A percentile compares a stretch with the other conserved stretches of the same genome.
phyloP scores from a whole-genome alignment of 1,139 yeast genomes.

The Hemisphaericaspora subhashii region DNA sequence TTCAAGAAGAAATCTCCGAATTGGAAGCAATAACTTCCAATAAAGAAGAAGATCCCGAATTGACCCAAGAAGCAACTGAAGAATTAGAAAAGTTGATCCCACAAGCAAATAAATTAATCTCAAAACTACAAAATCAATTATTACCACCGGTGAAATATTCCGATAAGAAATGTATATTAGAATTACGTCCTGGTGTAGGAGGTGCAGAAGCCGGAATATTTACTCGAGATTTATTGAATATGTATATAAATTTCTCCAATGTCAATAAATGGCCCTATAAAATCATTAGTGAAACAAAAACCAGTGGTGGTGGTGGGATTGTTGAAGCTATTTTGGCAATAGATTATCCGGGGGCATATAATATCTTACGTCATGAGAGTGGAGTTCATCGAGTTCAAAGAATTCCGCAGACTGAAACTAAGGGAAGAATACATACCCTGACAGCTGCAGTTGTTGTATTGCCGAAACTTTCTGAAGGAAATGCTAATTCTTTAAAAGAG shows the following conservation, averaged over 20 bases:
- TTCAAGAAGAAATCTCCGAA: conserved; percentile 42
- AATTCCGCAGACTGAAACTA: conserved; percentile 88
- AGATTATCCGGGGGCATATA: conserved; percentile 76
- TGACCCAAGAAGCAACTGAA: conserved; percentile 19
- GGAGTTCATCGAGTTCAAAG: conserved; percentile 97
- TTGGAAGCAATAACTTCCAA: conserved; percentile 29
- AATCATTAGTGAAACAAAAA: conserved; percentile 58
- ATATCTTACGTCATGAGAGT: conserved; percentile 74
- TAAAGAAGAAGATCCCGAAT: conserved; percentile 24
- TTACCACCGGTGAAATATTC: conserved; percentile 78
- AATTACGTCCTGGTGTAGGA: conserved; percentile 93
- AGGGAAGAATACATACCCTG: conserved; percentile 93
- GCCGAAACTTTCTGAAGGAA: conserved; percentile 72
- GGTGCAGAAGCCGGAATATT: conserved; percentile 92
- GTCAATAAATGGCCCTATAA: conserved; percentile 65
- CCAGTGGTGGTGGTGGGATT: conserved; percentile 61
- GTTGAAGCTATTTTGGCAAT: conserved; percentile 77
- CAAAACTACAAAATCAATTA: conserved; percentile 53
- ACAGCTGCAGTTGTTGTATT: conserved; percentile 94
- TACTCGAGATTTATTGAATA: conserved; percentile 71
- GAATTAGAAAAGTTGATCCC: conserved; percentile 39
- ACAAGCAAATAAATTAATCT: conserved; percentile 33
- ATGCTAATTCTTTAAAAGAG: conserved; percentile 50
- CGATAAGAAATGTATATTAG: conserved; percentile 77
- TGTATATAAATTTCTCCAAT: conserved; percentile 78